phyloP scores from a whole-genome alignment of 164 flowering plant species.

The Protea cynaroides region DNA sequence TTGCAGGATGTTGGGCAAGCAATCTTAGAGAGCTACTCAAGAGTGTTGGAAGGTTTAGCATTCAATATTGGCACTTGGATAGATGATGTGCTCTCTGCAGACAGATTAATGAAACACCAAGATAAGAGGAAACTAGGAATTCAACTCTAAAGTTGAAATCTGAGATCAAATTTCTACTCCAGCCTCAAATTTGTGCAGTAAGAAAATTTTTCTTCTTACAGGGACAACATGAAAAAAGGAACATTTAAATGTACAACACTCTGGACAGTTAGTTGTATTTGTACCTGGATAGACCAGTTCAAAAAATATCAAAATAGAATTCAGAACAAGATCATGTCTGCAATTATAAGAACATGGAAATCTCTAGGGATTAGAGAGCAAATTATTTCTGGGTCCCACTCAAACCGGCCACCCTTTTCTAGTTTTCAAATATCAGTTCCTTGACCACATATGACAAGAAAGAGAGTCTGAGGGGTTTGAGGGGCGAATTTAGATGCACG shows the following conservation, averaged over 20 bases:
- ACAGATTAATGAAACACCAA: constrained; percentile 36
- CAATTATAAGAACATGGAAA: not conserved
- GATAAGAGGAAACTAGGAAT: constrained; percentile 12
- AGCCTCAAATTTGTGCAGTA: not conserved
- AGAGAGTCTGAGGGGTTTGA: constrained; percentile 7
- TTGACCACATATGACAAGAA: constrained; percentile 13
- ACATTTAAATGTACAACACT: not conserved
- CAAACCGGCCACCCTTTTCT: too few species aligned
- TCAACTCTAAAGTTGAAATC: constrained; percentile 4
- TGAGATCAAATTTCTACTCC: not conserved
- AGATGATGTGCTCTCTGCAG: constrained; percentile 73
- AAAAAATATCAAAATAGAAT: too few species aligned
- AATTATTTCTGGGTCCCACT: not conserved
- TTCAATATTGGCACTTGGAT: constrained; percentile 91
- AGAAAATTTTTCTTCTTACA: too few species aligned
- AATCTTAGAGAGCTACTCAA: constrained; percentile 87
- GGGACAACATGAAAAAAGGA: too few species aligned
- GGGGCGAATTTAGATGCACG: constrained; percentile 13
- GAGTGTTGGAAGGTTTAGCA: constrained; percentile 93
- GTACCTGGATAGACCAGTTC: too few species aligned
- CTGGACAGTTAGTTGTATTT: too few species aligned
- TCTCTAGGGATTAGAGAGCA: not conserved
- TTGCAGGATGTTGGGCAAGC: constrained; percentile 93
- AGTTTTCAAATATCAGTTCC: constrained; percentile 22
- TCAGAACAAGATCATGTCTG: not conserved